Evolutionary conservation across 23 red algal species (phyloP).

Genomic region (Pyropia haitanensis): DNA sequence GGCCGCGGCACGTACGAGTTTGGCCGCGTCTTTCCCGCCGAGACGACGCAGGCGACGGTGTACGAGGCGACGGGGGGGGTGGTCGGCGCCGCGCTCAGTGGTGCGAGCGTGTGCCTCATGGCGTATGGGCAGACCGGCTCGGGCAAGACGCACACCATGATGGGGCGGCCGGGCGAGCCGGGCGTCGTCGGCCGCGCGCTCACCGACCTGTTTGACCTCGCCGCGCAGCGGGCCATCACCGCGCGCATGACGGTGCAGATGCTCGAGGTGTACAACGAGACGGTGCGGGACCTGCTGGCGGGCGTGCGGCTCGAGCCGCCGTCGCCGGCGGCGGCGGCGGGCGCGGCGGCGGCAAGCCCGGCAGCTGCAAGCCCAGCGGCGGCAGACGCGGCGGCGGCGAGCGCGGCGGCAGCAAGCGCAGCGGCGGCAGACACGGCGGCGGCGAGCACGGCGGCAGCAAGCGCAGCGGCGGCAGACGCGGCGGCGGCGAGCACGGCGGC

Average conservation of each 20-base stretch:
- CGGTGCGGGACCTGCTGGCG: constrained; percentile 81
- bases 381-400: neutral
- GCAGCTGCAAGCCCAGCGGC: too few species aligned
- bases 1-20: too few species aligned
- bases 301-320: constrained; percentile 12
- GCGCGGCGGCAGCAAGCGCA: too few species aligned
- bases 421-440: too few species aligned
- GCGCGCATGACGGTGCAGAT: constrained; percentile 50
- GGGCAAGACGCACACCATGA: constrained; percentile 95
- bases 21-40: too few species aligned
- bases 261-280: constrained; percentile 92
- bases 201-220: constrained; percentile 40
- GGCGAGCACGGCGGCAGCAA: too few species aligned
- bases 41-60: too few species aligned
- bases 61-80: constrained; percentile 5
- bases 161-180: constrained; percentile 56
- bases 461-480: too few species aligned
- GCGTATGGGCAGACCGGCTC: constrained; percentile 96
- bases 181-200: constrained; percentile 70
- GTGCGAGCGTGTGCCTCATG: constrained; percentile 78
- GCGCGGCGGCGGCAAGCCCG: neutral
- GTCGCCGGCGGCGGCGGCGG: constrained; percentile 2
- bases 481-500: neutral
- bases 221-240: constrained; percentile 15
- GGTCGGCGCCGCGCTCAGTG: constrained; percentile 61